A percentile compares a stretch with the other conserved stretches of the same genome.
These are phyloP conservation scores for Xylaria grammica DNA, from an alignment of 495 filamentous ascomycete species.

Conservation along the genomic window DNA sequence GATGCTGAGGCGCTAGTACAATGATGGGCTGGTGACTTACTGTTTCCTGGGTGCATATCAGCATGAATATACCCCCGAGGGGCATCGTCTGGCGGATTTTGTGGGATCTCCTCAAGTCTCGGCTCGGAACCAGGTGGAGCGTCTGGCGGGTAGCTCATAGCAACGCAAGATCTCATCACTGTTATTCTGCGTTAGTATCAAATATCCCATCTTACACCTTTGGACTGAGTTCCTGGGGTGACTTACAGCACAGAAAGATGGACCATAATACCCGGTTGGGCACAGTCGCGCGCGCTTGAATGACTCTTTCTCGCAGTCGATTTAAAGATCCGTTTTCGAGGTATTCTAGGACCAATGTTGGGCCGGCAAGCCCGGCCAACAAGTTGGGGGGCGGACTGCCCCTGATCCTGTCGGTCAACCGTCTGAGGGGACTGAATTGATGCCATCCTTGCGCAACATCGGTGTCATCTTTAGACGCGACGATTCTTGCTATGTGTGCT, in stretches of 20 bases:
- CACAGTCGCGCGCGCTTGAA: background rate
- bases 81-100: background rate
- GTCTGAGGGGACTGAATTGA: background rate
- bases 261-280: constrained; percentile 21
- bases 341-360: constrained; percentile 14
- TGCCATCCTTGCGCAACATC: background rate
- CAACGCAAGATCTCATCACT: constrained; percentile 20
- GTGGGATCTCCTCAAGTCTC: constrained; percentile 3
- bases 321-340: constrained; percentile 5
- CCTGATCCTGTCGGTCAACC: background rate
- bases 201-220: background rate
- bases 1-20: background rate
- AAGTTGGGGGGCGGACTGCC: background rate
- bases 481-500: constrained; percentile 9
- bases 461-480: background rate
- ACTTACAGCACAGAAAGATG: constrained; percentile 19
- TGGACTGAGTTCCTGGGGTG: background rate
- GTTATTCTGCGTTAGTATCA: background rate
- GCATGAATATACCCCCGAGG: no score
- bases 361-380: constrained; percentile 5
- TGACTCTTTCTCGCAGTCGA: background rate
- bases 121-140: background rate
- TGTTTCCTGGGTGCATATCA: constrained; percentile 9
- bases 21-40: background rate
- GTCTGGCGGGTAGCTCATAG: background rate